Evolutionary conservation across 768 basidiomycete species (phyloP), one percentile per base, ranked within the genome.

Genomic region (Coprinopsis marcescibilis): DNA sequence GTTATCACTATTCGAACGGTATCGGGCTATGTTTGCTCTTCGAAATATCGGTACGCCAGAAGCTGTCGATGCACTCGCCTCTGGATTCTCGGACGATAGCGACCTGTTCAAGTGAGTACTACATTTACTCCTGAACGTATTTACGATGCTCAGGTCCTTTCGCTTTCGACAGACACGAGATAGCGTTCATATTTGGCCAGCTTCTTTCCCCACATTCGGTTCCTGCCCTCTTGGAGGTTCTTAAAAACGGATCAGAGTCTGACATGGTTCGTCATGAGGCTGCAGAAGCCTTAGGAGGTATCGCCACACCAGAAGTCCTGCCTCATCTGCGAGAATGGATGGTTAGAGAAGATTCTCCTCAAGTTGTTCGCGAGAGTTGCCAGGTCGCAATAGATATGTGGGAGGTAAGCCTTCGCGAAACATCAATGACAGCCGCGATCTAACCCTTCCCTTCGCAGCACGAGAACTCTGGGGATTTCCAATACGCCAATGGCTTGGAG

Each of bases 221-320:
- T 17, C 92, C 94, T 8, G 76, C 88, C 0, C 72, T 99, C 25
- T 61, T 97, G 27, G 65, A 76, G 30, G 89, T 95, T 23, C 72
- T 99, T n/a, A 71, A 78, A 53, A 69, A 92, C 53, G 46, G 62
- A 1, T 60, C 67, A 1, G 96, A 98, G 64, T 84, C 84, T 10
- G 91, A 93, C 47, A 98, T 99, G 95, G 96, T 99, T 8, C 80
- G 96, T 25, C 96, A 99, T 56, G 96, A 99, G 65, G 96, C 95
- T 20, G 96, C 96, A 3, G 96, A 99, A 65, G 96, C 96, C 5
- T 76, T 99, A 0, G 96, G 96, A n/a, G 91, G 95, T 3, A 98
- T 99, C 47, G 94, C 85, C 21, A 91, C 86, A 2, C 89, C 90
- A 0, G 92, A 95, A 45, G 93, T 96, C 3, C 72, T 97, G 26